A percentile compares a stretch with the other conserved stretches of the same genome.
phyloP scores from a whole-genome alignment of 2,329 filamentous ascomycete species.

The Cytospora piceae region DNA sequence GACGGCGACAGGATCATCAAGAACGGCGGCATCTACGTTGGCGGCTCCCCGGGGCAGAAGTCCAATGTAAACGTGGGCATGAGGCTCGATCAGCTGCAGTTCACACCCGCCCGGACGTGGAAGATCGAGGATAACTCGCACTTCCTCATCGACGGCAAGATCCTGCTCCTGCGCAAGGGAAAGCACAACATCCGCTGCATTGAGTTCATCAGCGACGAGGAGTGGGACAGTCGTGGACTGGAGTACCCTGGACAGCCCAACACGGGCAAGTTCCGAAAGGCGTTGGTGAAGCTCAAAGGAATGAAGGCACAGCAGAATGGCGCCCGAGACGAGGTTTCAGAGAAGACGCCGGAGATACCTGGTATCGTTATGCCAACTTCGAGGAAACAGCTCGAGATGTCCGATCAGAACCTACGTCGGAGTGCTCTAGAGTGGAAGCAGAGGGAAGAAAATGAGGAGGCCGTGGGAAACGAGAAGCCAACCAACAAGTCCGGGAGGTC shows the following conservation, averaged over 20 bases:
- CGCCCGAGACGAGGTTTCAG: slow-evolving; percentile 36
- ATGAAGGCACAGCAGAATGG: slow-evolving; percentile 36
- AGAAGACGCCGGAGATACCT: neutral
- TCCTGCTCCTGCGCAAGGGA: slow-evolving; percentile 65
- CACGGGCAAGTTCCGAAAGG: slow-evolving; percentile 51
- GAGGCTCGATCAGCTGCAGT: slow-evolving; percentile 57
- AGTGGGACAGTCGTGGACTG: slow-evolving; percentile 53
- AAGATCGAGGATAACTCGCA: slow-evolving; percentile 59
- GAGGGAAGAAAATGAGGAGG: slow-evolving; percentile 2
- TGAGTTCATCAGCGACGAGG: slow-evolving; percentile 60
- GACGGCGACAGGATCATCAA: slow-evolving; percentile 63
- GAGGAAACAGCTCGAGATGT: slow-evolving; percentile 17
- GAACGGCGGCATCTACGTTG: slow-evolving; percentile 64
- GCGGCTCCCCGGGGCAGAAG: slow-evolving; percentile 47
- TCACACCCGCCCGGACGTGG: slow-evolving; percentile 65
- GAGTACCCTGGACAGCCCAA: slow-evolving; percentile 58
- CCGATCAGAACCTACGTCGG: slow-evolving; percentile 7
- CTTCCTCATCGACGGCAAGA: slow-evolving; percentile 62
- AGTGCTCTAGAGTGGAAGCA: slow-evolving; percentile 2
- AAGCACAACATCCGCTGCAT: slow-evolving; percentile 67
- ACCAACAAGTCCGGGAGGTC: slow-evolving; percentile 1
- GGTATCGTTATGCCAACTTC: slow-evolving; percentile 13
- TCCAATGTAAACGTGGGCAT: slow-evolving; percentile 40
- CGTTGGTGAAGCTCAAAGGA: slow-evolving; percentile 44
- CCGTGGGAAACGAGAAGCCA: slow-evolving; percentile 3